Evolutionary conservation across 2,329 filamentous ascomycete genomes (phyloP), one percentile per base, ranked within the genome.

Genomic region (Dothistroma pini): DNA sequence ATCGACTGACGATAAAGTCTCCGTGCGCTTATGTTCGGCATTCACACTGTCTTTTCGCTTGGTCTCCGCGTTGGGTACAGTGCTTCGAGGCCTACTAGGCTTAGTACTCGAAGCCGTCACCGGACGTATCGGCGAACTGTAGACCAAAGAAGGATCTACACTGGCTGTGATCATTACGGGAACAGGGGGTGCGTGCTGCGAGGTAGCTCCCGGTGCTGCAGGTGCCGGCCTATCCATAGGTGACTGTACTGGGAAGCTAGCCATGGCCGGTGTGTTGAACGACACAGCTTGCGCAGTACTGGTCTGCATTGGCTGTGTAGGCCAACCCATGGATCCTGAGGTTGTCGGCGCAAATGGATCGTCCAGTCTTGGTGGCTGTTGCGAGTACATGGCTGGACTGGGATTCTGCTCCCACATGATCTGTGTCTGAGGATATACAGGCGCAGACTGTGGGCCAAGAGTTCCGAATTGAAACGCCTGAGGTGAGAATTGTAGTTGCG

Each of bases 401-500:
- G 57, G 57, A 52, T 56, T 61, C 48, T 70, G 68, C n/a, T 66
- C 68, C 70, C 70, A 73, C 59, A 83, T 79, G 21, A 83, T 71
- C 56, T 79, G 77, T 44, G 81, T 76, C 56, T 86, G 83, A 34
- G 84, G 80, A 63, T 83, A 81, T 54, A 81, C 78, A 29, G 84
- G 83, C n/a, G 83, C 84, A 10, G 82, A 80, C 54, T 81, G 78
- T 10, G 83, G 79, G 25, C 80, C 82, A n/a, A 79, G 71, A 44
- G 80, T 78, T 25, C 76, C 75, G 63, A 83, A 78, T 48, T 81
- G 80, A 64, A 85, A 82, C 61, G 84, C 75, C 61, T 85, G 82
- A 6, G 83, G 83, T 2, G 84, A 85, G 63, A 84, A 83, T 57
- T 84, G 83, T 31, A 86, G 71, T 59, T 78, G 80, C 5, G 78